Evolutionary conservation across 2,329 filamentous ascomycete genomes (phyloP).

Genomic region (Penicillium crustosum): DNA sequence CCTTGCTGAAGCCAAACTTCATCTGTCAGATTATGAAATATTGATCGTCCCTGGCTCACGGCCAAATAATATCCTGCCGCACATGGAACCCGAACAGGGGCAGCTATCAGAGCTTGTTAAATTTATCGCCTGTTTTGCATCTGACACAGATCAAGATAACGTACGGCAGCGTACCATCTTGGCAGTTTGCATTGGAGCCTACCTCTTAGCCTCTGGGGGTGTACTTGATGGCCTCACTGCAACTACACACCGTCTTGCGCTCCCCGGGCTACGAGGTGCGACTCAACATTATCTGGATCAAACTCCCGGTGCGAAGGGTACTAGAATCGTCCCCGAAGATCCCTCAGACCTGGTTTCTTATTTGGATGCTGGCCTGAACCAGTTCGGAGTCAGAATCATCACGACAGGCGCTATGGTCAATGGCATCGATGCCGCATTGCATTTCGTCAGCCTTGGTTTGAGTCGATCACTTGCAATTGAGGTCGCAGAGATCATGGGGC

Average conservation of each 20-base stretch:
- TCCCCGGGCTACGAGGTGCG: not conserved
- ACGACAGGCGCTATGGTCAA: not conserved
- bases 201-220: not conserved
- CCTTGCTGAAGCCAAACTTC: not conserved
- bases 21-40: not conserved
- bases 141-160: not conserved
- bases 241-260: constrained; percentile 1
- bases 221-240: not conserved
- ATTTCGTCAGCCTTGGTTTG: not conserved
- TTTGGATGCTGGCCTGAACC: not conserved
- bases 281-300: not conserved
- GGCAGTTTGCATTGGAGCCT: not conserved
- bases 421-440: not conserved
- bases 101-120: not conserved
- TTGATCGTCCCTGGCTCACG: not conserved
- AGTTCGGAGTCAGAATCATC: not conserved
- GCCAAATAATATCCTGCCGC: not conserved
- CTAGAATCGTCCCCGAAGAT: not conserved
- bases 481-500: not conserved
- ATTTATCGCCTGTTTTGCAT: not conserved
- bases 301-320: not conserved
- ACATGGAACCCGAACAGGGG: not conserved
- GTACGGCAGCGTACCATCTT: not conserved
- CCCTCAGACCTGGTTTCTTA: not conserved
- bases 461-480: not conserved